These are phyloP conservation scores for Cicer pinnatifidum DNA, from an alignment of 306 rosid species.

Conservation along the genomic window DNA sequence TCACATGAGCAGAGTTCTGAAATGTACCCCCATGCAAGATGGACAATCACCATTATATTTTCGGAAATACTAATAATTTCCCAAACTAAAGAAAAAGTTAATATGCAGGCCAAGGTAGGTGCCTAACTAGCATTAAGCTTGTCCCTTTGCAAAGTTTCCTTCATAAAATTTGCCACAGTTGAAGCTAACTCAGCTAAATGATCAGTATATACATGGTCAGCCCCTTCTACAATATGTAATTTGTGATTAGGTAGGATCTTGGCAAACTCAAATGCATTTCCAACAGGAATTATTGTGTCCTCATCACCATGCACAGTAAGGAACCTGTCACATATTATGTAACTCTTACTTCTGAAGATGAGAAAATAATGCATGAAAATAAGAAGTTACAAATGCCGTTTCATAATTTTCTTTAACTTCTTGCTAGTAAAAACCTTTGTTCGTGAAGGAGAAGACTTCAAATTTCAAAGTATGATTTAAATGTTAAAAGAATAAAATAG, in stretches of 20 bases:
- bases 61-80: background rate
- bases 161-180: conserved; percentile 52
- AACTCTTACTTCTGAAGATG: too few species aligned
- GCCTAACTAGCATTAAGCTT: conserved; percentile 44
- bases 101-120: conserved; percentile 16
- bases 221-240: conserved; percentile 64
- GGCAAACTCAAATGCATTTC: conserved; percentile 69
- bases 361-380: too few species aligned
- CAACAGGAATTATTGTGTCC: conserved; percentile 57
- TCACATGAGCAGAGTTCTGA: conserved; percentile 22
- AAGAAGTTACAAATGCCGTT: too few species aligned
- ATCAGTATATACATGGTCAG: conserved; percentile 61
- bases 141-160: conserved; percentile 52
- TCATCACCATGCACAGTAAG: conserved; percentile 73
- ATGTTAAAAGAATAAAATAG: background rate
- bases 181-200: conserved; percentile 62
- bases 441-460: background rate
- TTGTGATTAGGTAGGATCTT: conserved; percentile 81
- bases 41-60: background rate
- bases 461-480: background rate
- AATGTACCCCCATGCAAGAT: conserved; percentile 8
- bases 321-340: conserved; percentile 57
- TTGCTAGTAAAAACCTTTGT: background rate
- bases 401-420: too few species aligned
- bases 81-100: background rate